A percentile compares a stretch with the other conserved stretches of the same genome.
phyloP scores from a whole-genome alignment of 345 rosid genomes.

The Eucalyptus fibrosa region DNA sequence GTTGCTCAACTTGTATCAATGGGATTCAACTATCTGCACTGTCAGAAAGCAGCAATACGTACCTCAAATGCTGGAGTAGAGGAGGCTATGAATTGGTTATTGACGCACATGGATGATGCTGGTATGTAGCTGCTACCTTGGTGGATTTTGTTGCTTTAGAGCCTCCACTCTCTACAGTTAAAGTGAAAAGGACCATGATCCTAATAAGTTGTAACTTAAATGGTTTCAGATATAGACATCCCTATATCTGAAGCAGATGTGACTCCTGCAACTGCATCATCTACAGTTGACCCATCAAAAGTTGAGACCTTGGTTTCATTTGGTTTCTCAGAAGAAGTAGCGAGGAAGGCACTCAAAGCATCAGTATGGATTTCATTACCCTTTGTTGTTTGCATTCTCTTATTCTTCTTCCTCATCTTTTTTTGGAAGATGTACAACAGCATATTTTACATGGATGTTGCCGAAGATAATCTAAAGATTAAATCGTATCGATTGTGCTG shows the following conservation, averaged over 20 bases:
- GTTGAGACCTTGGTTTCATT: slow-evolving; percentile 77
- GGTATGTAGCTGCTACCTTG: slow-evolving; percentile 24
- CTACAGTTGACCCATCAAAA: slow-evolving; percentile 46
- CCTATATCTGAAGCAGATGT: slow-evolving; percentile 41
- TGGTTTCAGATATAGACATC: slow-evolving; percentile 52
- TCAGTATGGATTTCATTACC: slow-evolving; percentile 31
- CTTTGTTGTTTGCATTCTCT: not conserved
- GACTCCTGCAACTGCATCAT: slow-evolving; percentile 3
- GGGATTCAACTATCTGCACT: slow-evolving; percentile 85
- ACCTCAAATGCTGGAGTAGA: slow-evolving; percentile 82
- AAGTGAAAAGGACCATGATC: not conserved
- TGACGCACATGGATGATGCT: slow-evolving; percentile 90
- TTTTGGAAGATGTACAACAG: not conserved
- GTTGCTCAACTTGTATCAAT: slow-evolving; percentile 84
- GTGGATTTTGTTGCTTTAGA: not conserved
- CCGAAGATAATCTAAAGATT: not conserved
- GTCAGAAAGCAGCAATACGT: slow-evolving; percentile 89
- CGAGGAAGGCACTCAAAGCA: slow-evolving; percentile 72
- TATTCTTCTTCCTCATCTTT: not conserved
- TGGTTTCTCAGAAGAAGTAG: slow-evolving; percentile 85
- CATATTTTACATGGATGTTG: not conserved
- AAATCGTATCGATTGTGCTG: not conserved
- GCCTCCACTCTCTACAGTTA: not conserved
- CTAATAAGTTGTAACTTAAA: not conserved
- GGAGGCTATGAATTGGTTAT: slow-evolving; percentile 98